Base-by-base conservation (phyloP, 176 grass and related monocot genomes). In the Saccharum officinarum region DNA sequence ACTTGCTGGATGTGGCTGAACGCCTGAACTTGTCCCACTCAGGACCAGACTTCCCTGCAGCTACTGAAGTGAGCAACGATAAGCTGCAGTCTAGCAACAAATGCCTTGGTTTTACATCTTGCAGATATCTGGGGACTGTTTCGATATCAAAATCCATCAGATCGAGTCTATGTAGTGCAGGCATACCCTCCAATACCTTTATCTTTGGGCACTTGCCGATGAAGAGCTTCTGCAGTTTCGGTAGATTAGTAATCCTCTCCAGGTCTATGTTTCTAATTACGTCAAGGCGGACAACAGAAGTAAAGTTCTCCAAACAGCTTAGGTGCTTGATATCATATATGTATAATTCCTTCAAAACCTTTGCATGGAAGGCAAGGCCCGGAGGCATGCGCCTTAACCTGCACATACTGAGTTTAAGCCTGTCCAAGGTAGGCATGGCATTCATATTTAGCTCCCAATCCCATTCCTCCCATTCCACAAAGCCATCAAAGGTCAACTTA, bases 1-100 rank as follows among this genome's bases (percentile, higher is more conserved):
- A 79, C 18, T 20, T 63, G 76, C 0, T 80, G 5, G 2, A 86
- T 18, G 20, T 80, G 52, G 4, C n/a, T n/a, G n/a, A n/a, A n/a
- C n/a, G n/a, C n/a, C 18, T 8, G 7, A 5, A 63, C 76, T 86
- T 86, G 13, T 14, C 1, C 76, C 76, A 86, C 31, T 80, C 28
- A 2, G 15, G 50, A 36, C 47, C 2, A 23, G 47, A 77, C 10
- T 42, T 13, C 1, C 7, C 49, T 0, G 9, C 16, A 0, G 23
- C 72, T 31, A 85, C 67, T 13, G 4, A 84, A 0, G 11, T 6
- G 41, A 84, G 82, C 8, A 84, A 5, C 0, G 0, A 1, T 30
- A 67, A 6, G 12, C 20, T 13, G 9, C 60, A 76, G 3, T 50
- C 5, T 8, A 75, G 5, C 3, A 15, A 15, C 71, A 75, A 4